Evolutionary conservation across 2,329 filamentous ascomycete species (phyloP).

Genomic region (Cladobotryum mycophilum): DNA sequence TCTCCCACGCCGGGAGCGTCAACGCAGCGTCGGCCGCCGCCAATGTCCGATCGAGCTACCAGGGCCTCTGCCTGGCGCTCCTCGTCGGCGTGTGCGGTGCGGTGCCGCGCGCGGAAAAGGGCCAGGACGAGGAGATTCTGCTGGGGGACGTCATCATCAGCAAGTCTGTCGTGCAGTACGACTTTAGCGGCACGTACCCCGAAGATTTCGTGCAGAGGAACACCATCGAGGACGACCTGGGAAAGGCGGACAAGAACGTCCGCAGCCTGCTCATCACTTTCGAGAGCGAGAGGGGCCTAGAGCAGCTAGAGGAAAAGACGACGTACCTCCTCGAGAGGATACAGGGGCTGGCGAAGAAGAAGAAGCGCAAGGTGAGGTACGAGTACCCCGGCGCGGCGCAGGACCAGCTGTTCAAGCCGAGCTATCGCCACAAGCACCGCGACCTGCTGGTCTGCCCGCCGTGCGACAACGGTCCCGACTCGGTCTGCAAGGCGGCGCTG

Average conservation of each 20-base stretch:
- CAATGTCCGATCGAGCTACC: constrained; percentile 26
- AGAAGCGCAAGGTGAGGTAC: constrained; percentile 13
- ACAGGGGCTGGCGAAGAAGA: constrained; percentile 1
- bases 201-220: constrained; percentile 20
- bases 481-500: constrained; percentile 11
- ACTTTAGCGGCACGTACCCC: constrained; percentile 21
- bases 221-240: constrained; percentile 19
- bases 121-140: constrained; percentile 15
- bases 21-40: constrained; percentile 20
- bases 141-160: constrained; percentile 29
- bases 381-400: constrained; percentile 20
- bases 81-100: constrained; percentile 35
- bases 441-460: background rate
- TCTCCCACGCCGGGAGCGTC: constrained; percentile 21
- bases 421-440: constrained; percentile 28
- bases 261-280: constrained; percentile 20
- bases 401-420: constrained; percentile 25
- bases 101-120: constrained; percentile 17
- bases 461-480: background rate
- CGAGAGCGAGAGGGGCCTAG: constrained; percentile 11
- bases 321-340: constrained; percentile 11
- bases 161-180: constrained; percentile 23
- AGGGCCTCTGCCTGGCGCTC: constrained; percentile 24
- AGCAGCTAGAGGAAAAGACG: constrained; percentile 6
- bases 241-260: constrained; percentile 22